Base-by-base conservation (phyloP, 1,284 basidiomycete species). In the Ceratobasidium sp. region DNA sequence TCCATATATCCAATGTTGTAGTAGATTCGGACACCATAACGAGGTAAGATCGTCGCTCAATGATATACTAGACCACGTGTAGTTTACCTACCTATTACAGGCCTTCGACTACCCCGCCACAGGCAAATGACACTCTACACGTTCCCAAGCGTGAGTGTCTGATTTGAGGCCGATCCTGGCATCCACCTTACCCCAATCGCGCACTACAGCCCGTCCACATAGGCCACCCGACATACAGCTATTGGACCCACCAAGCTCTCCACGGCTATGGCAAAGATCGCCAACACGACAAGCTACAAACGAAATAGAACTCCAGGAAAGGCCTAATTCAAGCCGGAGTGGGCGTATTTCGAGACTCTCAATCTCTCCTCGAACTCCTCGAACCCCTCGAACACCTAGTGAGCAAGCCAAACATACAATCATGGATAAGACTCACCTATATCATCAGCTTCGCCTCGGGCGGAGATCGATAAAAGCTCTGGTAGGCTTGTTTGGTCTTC, bases 201-300 rank as follows among this genome's bases (percentile, higher is more conserved):
- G n/a, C 23, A 13, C n/a, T 13, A 44, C 42, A 66, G 63, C 63
- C 12, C 63, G 63, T 28, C 2, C 40, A 10, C 63, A 66, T 23
- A 44, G 63, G 26, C 63, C 42, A 46, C 63, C 63, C 7, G 26
- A 66, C 20, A 44, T 66, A 6, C 63, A 66, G 44, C 63, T 66
- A 3, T 66, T 66, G 23, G 63, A 66, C 18, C 63, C 63, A 15
- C 23, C n/a, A 18, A 49, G 49, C 20, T 10, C 63, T 9, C 42
- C 63, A 26, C 63, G 44, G 26, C 15, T 66, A 66, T 66, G 63
- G 63, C 63, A 66, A 66, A 66, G 63, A 13, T 66, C 63, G 26
- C 63, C 63, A 12, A 66, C 63, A 23, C 63, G 63, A 66, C 63
- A 66, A n/a, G 12, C 63, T 13, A 66, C 63, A 6, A 44, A 49